These are phyloP conservation scores for Smallanthus sonchifolius DNA, from an alignment of 129 eudicot species.

Conservation along the genomic window DNA sequence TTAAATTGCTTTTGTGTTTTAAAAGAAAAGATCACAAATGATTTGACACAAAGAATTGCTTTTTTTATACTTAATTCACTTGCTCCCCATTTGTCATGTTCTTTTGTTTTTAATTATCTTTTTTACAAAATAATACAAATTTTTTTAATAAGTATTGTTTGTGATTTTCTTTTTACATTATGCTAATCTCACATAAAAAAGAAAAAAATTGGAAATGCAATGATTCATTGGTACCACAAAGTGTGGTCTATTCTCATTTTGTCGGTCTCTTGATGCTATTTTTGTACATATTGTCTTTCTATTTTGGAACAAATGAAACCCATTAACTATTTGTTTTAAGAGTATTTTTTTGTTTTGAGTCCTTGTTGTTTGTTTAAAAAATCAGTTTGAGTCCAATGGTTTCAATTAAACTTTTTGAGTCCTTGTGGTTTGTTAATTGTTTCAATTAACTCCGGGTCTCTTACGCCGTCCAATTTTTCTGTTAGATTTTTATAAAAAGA, in stretches of 20 bases:
- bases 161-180: conserved; percentile 1
- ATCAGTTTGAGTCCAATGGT: too few relatives aligned
- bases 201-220: conserved; percentile 20
- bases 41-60: conserved; percentile 25
- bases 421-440: too few relatives aligned
- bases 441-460: too few relatives aligned
- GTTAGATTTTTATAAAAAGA: too few relatives aligned
- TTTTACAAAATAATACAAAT: not conserved
- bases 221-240: conserved; percentile 37
- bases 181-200: not conserved
- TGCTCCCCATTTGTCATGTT: not conserved
- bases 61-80: conserved; percentile 3
- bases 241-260: conserved; percentile 37
- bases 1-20: conserved; percentile 21
- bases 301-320: conserved; percentile 15
- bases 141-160: not conserved
- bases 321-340: conserved; percentile 13
- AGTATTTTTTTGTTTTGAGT: too few relatives aligned
- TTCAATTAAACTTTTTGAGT: too few relatives aligned
- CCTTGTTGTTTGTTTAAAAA: too few relatives aligned
- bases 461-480: too few relatives aligned
- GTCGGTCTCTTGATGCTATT: conserved; percentile 29
- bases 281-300: conserved; percentile 31
- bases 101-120: not conserved
- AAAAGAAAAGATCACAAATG: not conserved